These are phyloP conservation scores for Malassezia globosa DNA, from an alignment of 1,284 basidiomycete species.

Conservation along the genomic window DNA sequence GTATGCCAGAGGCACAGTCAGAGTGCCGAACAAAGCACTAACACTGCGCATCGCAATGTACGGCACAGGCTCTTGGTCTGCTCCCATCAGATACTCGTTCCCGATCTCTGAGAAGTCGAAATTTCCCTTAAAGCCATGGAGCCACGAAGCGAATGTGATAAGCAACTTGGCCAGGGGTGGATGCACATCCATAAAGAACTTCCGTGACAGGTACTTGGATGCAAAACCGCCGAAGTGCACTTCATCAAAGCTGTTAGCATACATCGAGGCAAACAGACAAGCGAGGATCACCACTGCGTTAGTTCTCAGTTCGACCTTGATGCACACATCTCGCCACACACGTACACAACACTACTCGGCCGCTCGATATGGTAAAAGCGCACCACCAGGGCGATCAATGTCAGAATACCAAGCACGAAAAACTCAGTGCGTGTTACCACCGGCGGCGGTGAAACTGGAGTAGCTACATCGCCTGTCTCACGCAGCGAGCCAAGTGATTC, in stretches of 20 bases:
- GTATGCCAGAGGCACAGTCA: slow-evolving; percentile 79
- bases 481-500: not conserved
- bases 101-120: slow-evolving; percentile 97
- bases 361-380: slow-evolving; percentile 33
- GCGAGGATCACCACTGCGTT: too few relatives aligned
- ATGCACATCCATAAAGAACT: slow-evolving; percentile 90
- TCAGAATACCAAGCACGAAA: slow-evolving; percentile 15
- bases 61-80: slow-evolving; percentile 55
- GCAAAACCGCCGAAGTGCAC: slow-evolving; percentile 54
- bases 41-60: slow-evolving; percentile 93
- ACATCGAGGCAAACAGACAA: not conserved
- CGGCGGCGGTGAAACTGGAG: not conserved
- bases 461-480: not conserved
- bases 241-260: slow-evolving; percentile 43
- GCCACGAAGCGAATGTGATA: slow-evolving; percentile 76
- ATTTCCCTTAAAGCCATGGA: slow-evolving; percentile 81
- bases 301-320: too few relatives aligned
- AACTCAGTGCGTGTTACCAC: slow-evolving; percentile 9
- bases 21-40: slow-evolving; percentile 77
- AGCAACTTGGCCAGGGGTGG: slow-evolving; percentile 91
- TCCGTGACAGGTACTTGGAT: slow-evolving; percentile 71
- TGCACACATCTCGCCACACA: too few relatives aligned
- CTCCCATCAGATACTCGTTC: slow-evolving; percentile 37
- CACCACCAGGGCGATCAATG: slow-evolving; percentile 25
- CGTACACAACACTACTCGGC: slow-evolving; percentile 40